Base-by-base conservation (phyloP, 495 filamentous ascomycete genomes). In the Penicillium canariense region DNA sequence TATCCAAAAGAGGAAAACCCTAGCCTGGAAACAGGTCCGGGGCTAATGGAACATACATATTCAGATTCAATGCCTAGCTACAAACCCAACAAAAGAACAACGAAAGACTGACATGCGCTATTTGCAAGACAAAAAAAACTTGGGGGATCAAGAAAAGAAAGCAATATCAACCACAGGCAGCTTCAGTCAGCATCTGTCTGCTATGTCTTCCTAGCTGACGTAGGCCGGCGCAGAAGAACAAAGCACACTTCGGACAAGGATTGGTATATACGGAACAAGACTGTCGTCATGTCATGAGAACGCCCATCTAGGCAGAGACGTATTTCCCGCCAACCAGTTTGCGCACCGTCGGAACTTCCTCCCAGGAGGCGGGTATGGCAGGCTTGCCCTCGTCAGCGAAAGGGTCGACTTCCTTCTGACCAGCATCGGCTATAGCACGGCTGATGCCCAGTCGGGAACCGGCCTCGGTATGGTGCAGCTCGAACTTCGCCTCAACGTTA, bases 281-380 rank as follows among this genome's bases (percentile, higher is more conserved):
- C 9, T 20, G 25, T 32, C 26, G 32, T 11, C 17, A 25, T 39
- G 5, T 15, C 52, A 51, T 55, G 48, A 20, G 35, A 52, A 14
- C 30, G 22, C 42, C 22, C 18, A 25, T 32, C 30, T 55, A 77
- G 28, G 73, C 60, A 42, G 74, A 66, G 14, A 73, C 68, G 54
- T 93, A 96, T 72, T 88, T 92, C 39, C 91, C 91, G 64, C 84
- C 88, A 22, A 87, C 76, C 50, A 96, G 61, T 70, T 86, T 93
- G 75, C 84, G 87, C 48, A 82, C 75, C 1, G 84, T 80, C 18
- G 82, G 81, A 35, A 96, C 81, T 20, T 86, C 82, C 28, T 82
- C 85, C 94, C 93, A 97, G 40, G 67, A 76, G 25, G 73, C 70
- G 14, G 72, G 73, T 2, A 76, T 48, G 11, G 64, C 42, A 5